These are phyloP conservation scores for Acer negundo DNA, from an alignment of 345 rosid genomes.

Conservation along the genomic window DNA sequence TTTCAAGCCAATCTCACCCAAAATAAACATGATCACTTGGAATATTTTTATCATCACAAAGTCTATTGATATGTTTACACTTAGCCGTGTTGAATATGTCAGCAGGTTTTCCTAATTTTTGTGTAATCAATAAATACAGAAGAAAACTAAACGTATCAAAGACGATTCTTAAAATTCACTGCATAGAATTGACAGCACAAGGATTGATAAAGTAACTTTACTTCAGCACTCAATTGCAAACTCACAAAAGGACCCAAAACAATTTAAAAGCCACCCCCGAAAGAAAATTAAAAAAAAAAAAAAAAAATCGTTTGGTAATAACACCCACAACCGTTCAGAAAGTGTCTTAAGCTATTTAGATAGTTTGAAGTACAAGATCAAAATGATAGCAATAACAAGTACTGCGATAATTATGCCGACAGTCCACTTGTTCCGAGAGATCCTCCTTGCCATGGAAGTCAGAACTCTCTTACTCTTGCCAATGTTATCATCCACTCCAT, in stretches of 20 bases:
- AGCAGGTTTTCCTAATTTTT: too few relatives aligned
- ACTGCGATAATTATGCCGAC: conserved; percentile 55
- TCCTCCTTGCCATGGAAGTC: conserved; percentile 74
- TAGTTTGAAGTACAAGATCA: conserved; percentile 82
- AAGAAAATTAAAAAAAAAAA: not conserved
- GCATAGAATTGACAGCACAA: not conserved
- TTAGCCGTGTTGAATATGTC: too few relatives aligned
- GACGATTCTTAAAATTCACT: not conserved
- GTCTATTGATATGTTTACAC: too few relatives aligned
- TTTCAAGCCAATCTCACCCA: too few relatives aligned
- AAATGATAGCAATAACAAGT: conserved; percentile 52
- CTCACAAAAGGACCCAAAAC: conserved; percentile 14
- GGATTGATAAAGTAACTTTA: not conserved
- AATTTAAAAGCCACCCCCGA: not conserved
- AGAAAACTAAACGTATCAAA: not conserved
- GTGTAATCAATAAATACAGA: not conserved
- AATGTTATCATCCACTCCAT: conserved; percentile 87
- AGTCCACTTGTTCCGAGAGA: conserved; percentile 90
- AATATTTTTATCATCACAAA: too few relatives aligned
- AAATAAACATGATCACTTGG: too few relatives aligned
- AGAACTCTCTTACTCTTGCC: conserved; percentile 88
- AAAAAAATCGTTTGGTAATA: conserved; percentile 12
- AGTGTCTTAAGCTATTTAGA: conserved; percentile 28
- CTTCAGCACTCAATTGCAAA: conserved; percentile 18
- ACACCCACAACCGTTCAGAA: conserved; percentile 17